Evolutionary conservation across 768 basidiomycete genomes (phyloP).

Genomic region (Hericium rajendrae): DNA sequence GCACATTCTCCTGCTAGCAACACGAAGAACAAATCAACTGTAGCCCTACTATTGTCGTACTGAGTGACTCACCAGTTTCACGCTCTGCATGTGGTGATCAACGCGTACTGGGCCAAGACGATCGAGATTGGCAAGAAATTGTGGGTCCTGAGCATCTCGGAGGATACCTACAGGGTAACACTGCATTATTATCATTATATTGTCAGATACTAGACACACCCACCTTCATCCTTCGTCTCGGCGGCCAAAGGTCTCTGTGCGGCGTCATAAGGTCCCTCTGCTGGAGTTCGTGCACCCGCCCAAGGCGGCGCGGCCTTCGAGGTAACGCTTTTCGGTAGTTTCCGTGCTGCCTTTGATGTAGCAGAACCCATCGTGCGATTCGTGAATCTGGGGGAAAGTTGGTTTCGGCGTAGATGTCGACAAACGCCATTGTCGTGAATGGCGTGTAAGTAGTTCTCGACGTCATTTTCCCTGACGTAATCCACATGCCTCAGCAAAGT

Average conservation of each 20-base stretch:
- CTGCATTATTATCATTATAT: neutral
- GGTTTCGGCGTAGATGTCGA: no score
- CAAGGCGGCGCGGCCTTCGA: conserved; percentile 32
- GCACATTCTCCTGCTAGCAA: conserved; percentile 20
- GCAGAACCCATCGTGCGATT: conserved; percentile 62
- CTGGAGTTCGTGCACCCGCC: conserved; percentile 35
- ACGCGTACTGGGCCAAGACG: conserved; percentile 62
- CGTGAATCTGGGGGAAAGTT: neutral
- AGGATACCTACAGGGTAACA: neutral
- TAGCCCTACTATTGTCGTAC: neutral
- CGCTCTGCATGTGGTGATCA: conserved; percentile 48
- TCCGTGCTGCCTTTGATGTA: conserved; percentile 51
- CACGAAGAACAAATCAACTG: neutral
- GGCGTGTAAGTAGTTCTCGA: no score
- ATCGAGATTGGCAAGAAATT: conserved; percentile 56
- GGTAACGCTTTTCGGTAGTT: conserved; percentile 34
- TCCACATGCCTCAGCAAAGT: no score
- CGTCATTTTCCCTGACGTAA: no score
- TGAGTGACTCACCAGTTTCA: conserved; percentile 34
- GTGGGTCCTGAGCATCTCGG: conserved; percentile 59
- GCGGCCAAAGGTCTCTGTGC: conserved; percentile 27
- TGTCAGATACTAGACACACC: neutral
- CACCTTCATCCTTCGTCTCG: conserved; percentile 44
- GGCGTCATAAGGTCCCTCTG: conserved; percentile 6
- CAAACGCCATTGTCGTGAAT: no score